Evolutionary conservation across 2,329 filamentous ascomycete species (phyloP).

Genomic region (Verticillium longisporum): DNA sequence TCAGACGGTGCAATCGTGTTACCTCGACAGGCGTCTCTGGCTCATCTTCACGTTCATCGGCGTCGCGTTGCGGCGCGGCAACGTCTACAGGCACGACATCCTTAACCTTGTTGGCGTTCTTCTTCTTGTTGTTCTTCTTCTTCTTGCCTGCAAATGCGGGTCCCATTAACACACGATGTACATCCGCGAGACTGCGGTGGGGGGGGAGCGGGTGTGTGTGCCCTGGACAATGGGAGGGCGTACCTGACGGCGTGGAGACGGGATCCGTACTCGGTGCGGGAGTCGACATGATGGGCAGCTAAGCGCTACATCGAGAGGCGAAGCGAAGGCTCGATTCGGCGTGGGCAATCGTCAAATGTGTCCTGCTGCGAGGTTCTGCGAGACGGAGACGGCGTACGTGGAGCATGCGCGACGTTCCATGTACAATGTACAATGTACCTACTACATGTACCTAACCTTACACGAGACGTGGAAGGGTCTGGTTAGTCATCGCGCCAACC

Average conservation of each 20-base stretch:
- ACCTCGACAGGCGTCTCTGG: constrained; percentile 30
- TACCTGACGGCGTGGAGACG: constrained; percentile 20
- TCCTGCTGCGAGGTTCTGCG: not conserved
- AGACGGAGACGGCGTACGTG: not conserved
- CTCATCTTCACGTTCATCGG: constrained; percentile 37
- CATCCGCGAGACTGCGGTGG: not conserved
- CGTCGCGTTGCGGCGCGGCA: constrained; percentile 21
- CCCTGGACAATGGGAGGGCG: not conserved
- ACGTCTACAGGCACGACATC: constrained; percentile 27
- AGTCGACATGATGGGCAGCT: constrained; percentile 18
- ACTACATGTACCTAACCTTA: not conserved
- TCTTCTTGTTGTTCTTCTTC: constrained; percentile 55
- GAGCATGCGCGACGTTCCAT: not conserved
- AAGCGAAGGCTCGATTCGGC: not conserved
- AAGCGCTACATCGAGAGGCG: not conserved
- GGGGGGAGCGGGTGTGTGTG: not conserved
- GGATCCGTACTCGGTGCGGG: constrained; percentile 16
- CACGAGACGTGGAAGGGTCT: not conserved
- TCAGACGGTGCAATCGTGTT: not conserved
- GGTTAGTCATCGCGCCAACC: not conserved
- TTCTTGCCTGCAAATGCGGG: constrained; percentile 35
- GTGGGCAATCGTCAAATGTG: not conserved
- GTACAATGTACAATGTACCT: too few relatives aligned
- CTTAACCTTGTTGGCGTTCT: constrained; percentile 43
- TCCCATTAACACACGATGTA: constrained; percentile 4